Percentiles rank a stretch among this genome's conserved stretches.
Evolutionary conservation across 148 eudicot genomes (phyloP).

Genomic region (Fallopia convolvulus): DNA sequence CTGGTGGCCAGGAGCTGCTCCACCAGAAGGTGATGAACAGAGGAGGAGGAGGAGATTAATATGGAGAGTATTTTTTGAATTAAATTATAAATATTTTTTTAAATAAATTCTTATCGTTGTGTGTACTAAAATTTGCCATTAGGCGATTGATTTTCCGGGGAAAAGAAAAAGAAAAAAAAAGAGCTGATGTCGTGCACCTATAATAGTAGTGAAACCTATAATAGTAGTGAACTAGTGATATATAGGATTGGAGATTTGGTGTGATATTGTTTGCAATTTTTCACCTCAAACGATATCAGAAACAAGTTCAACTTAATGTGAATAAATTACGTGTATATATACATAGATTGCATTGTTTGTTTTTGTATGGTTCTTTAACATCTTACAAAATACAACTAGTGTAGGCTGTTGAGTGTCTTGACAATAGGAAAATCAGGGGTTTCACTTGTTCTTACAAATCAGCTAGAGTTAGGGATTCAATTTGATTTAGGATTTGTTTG

Average conservation of each 20-base stretch:
- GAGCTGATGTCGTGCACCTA: no score
- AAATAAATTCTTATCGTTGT: neutral
- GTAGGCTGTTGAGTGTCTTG: no score
- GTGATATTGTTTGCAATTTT: neutral
- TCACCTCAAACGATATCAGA: neutral
- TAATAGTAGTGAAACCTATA: no score
- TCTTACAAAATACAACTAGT: no score
- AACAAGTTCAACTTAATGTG: neutral
- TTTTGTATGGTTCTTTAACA: no score
- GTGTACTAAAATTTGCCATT: neutral
- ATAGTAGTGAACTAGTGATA: neutral
- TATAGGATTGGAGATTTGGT: neutral
- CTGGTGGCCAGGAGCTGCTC: slow-evolving; percentile 35
- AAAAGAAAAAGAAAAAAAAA: no score
- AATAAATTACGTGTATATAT: neutral
- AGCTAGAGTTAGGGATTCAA: no score
- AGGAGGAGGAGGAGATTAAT: no score
- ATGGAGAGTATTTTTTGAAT: neutral
- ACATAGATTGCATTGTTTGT: neutral
- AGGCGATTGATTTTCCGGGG: neutral
- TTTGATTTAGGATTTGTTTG: no score
- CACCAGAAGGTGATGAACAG: slow-evolving; percentile 33
- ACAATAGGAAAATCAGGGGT: no score
- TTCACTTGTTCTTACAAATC: no score
- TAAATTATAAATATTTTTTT: neutral